Evolutionary conservation across 345 rosid genomes (phyloP).

Genomic region (Turnera subulata): DNA sequence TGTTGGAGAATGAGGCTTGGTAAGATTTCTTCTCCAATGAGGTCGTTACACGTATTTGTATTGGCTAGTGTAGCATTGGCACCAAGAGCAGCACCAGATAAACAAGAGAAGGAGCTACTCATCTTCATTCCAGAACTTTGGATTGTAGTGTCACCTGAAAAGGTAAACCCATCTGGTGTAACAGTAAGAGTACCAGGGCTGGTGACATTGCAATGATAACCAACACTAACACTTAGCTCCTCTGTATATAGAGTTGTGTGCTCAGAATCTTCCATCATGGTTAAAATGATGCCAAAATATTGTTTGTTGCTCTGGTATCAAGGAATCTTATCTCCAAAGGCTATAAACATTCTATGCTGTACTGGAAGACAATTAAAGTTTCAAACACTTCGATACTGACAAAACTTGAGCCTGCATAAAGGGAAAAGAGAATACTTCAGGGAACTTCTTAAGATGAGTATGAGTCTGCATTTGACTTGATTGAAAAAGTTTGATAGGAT

Average conservation of each 20-base stretch:
- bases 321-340: neutral
- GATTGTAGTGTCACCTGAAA: neutral
- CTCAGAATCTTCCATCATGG: neutral
- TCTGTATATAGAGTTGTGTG: neutral
- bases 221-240: conserved; percentile 4
- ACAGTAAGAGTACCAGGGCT: neutral
- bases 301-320: neutral
- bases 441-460: neutral
- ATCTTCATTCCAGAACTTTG: neutral
- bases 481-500: too few species aligned
- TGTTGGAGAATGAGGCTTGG: conserved; percentile 2
- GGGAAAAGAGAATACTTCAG: neutral
- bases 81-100: conserved; percentile 7
- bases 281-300: neutral
- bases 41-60: conserved; percentile 2
- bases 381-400: conserved; percentile 6
- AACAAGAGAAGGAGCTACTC: conserved; percentile 2
- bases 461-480: neutral
- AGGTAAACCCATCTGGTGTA: neutral
- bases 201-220: neutral
- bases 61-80: conserved; percentile 3
- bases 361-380: conserved; percentile 2
- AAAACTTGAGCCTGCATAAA: neutral
- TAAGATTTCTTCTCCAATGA: conserved; percentile 6
- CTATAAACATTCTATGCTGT: too few species aligned